Evolutionary conservation across 2,329 filamentous ascomycete species (phyloP).

Genomic region (Colletotrichum nymphaeae): DNA sequence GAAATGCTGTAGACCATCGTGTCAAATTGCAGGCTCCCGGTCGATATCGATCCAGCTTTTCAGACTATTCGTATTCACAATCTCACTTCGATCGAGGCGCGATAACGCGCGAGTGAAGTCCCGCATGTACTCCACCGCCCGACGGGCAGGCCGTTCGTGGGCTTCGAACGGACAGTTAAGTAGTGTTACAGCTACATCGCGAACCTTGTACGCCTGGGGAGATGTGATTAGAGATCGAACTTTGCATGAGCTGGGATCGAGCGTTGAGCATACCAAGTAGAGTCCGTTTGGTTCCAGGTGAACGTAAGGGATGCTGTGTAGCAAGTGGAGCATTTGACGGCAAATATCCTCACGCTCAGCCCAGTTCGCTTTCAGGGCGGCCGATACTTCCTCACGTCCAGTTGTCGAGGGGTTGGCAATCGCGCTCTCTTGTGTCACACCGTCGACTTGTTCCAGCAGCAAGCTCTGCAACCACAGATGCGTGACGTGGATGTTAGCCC

Average conservation of each 20-base stretch:
- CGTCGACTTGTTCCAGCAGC: constrained; percentile 48
- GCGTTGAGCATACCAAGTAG: constrained; percentile 41
- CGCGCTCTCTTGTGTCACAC: constrained; percentile 36
- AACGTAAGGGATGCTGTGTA: constrained; percentile 45
- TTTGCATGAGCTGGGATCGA: no score
- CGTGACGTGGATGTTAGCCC: constrained; percentile 49
- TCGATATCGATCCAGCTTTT: constrained; percentile 45
- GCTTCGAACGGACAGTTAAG: constrained; percentile 47
- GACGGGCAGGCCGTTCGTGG: constrained; percentile 39
- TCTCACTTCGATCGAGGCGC: constrained; percentile 45
- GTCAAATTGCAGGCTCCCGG: constrained; percentile 3
- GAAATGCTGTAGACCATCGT: no score
- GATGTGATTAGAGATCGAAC: no score
- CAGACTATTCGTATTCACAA: constrained; percentile 44
- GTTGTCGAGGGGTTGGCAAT: constrained; percentile 11
- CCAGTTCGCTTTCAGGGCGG: constrained; percentile 41
- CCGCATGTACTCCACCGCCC: constrained; percentile 43
- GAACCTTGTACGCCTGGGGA: constrained; percentile 43
- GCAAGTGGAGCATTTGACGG: constrained; percentile 48
- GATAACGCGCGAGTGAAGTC: constrained; percentile 44
- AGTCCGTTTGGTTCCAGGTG: constrained; percentile 49
- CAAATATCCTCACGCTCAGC: constrained; percentile 48
- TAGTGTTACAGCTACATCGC: constrained; percentile 48
- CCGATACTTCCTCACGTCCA: neutral
- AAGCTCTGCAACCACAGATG: constrained; percentile 51